Percentiles rank a stretch among this genome's conserved stretches.
phyloP scores from a whole-genome alignment of 192 early-diverging fungal species.

The Chytriomyces sp. region DNA sequence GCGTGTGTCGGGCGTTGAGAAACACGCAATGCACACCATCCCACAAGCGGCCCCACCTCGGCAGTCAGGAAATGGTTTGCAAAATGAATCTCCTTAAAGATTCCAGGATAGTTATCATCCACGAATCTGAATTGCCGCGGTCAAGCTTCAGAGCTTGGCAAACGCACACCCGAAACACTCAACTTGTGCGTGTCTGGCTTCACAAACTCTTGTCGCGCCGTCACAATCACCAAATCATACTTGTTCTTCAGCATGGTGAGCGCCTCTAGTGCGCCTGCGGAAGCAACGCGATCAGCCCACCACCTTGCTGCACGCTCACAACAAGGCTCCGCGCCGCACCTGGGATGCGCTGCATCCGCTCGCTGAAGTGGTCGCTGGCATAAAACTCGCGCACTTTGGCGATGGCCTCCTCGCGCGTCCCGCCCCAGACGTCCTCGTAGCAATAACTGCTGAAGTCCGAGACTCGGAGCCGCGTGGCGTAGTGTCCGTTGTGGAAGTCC shows the following conservation, averaged over 20 bases:
- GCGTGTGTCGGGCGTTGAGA: not conserved
- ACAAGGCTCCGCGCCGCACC: too few relatives aligned
- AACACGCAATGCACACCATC: not conserved
- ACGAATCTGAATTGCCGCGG: slow-evolving; percentile 37
- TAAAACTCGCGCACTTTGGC: slow-evolving; percentile 61
- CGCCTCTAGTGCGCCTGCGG: slow-evolving; percentile 58
- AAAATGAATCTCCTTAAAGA: slow-evolving; percentile 68
- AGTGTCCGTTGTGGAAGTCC: slow-evolving; percentile 58
- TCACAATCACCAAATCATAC: slow-evolving; percentile 59
- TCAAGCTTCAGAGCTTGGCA: not conserved
- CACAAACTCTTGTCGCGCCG: slow-evolving; percentile 58
- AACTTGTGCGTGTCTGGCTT: slow-evolving; percentile 54
- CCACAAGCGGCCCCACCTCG: slow-evolving; percentile 23
- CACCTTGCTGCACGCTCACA: too few relatives aligned
- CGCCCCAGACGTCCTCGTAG: slow-evolving; percentile 41
- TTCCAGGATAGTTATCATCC: slow-evolving; percentile 57
- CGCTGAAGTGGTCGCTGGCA: slow-evolving; percentile 51
- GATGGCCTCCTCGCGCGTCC: slow-evolving; percentile 14
- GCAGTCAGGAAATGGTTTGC: slow-evolving; percentile 57
- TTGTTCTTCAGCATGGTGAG: slow-evolving; percentile 56
- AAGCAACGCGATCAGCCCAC: too few relatives aligned
- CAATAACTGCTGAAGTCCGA: slow-evolving; percentile 55
- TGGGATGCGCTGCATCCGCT: slow-evolving; percentile 52
- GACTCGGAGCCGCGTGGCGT: slow-evolving; percentile 46
- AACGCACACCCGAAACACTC: not conserved